phyloP scores from a whole-genome alignment of 805 yeast genomes.

The Komagataella mondaviorum region DNA sequence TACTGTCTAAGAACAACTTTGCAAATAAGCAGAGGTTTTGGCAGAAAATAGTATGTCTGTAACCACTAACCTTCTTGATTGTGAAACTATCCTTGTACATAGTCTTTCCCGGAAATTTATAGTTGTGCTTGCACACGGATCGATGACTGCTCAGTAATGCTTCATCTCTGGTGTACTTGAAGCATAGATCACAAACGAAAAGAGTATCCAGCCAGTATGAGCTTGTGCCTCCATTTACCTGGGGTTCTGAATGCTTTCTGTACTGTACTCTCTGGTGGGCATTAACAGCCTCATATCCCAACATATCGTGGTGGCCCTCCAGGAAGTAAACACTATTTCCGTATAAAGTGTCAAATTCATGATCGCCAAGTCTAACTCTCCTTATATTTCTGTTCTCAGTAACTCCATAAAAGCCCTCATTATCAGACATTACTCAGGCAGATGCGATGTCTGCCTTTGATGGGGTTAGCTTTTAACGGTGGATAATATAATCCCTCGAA shows the following conservation, averaged over 20 bases:
- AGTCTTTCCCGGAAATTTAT: conserved; percentile 46
- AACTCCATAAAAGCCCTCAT: conserved; percentile 44
- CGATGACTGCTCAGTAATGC: conserved; percentile 37
- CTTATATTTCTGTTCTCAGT: conserved; percentile 48
- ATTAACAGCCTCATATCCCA: conserved; percentile 27
- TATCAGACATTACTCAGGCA: conserved; percentile 5
- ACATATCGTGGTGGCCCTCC: conserved; percentile 25
- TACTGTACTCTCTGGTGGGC: conserved; percentile 2
- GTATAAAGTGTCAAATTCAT: conserved; percentile 72
- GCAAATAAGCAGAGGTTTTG: conserved; percentile 80
- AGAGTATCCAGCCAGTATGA: conserved; percentile 46
- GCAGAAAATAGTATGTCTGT: conserved; percentile 49
- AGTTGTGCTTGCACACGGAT: conserved; percentile 21
- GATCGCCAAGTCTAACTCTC: conserved; percentile 54
- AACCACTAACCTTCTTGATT: conserved; percentile 60
- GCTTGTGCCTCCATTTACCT: conserved; percentile 6
- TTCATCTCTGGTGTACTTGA: conserved; percentile 53
- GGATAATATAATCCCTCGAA: background rate
- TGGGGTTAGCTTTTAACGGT: background rate
- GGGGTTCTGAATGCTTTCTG: conserved; percentile 3
- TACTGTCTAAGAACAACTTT: conserved; percentile 78
- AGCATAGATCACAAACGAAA: conserved; percentile 70
- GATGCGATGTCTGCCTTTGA: background rate
- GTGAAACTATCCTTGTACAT: conserved; percentile 43
- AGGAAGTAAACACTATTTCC: conserved; percentile 70